A percentile compares a stretch with the other conserved stretches of the same genome.
These are phyloP conservation scores for Scenedesmus sp. DNA, from an alignment of 163 green algal genomes.

Conservation along the genomic window DNA sequence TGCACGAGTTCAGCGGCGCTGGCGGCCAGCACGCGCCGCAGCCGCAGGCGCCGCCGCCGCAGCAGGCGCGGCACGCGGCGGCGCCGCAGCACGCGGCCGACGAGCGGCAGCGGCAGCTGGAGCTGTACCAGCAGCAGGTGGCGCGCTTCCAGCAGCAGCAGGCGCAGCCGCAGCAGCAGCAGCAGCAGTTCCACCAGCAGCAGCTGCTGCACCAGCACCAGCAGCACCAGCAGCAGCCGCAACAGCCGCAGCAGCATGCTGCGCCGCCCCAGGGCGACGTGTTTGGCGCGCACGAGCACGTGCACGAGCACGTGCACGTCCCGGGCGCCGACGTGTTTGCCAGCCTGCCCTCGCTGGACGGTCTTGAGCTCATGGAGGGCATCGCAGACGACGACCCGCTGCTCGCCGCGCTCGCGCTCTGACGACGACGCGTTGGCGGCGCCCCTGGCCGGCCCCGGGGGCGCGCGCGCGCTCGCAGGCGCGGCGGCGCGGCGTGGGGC, in stretches of 20 bases:
- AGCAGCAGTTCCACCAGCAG: not conserved
- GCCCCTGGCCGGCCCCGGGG: no score
- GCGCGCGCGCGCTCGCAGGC: no score
- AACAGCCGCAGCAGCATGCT: not conserved
- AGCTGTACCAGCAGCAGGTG: not conserved
- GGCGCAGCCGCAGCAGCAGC: not conserved
- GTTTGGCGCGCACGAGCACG: not conserved
- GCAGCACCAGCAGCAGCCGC: not conserved
- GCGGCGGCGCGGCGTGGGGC: no score
- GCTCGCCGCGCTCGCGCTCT: not conserved
- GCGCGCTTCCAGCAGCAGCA: not conserved
- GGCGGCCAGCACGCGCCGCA: not conserved
- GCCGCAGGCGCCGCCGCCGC: not conserved
- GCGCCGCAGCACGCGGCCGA: not conserved
- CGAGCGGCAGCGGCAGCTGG: not conserved
- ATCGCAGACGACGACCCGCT: not conserved
- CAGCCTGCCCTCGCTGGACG: not conserved
- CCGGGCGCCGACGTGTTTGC: not conserved
- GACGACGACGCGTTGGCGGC: no score
- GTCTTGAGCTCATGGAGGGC: not conserved
- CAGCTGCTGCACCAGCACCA: not conserved
- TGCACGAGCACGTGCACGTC: conserved; percentile 4
- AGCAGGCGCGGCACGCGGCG: not conserved
- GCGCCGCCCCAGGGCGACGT: conserved; percentile 1
- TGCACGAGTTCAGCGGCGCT: not conserved